phyloP scores from a whole-genome alignment of 1,284 basidiomycete species.

The Exobasidium rhododendri region DNA sequence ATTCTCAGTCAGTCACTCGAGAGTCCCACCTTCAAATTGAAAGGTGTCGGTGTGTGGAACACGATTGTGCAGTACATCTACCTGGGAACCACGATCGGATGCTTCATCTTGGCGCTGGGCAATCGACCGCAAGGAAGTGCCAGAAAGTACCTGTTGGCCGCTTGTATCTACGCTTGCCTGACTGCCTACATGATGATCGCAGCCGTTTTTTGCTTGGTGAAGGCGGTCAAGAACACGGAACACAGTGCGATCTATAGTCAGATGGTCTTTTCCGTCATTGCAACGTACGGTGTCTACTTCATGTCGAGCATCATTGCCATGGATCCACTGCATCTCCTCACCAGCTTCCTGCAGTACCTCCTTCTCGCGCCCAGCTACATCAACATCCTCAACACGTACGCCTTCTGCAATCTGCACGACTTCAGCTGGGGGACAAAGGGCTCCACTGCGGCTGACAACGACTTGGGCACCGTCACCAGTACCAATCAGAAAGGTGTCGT shows the following conservation, averaged over 20 bases:
- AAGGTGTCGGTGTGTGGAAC: slow-evolving; percentile 74
- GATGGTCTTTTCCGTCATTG: slow-evolving; percentile 78
- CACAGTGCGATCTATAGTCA: slow-evolving; percentile 64
- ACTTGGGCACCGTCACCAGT: slow-evolving; percentile 50
- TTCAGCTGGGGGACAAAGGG: slow-evolving; percentile 57
- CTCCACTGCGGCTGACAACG: slow-evolving; percentile 38
- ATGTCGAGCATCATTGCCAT: slow-evolving; percentile 71
- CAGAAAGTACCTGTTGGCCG: slow-evolving; percentile 79
- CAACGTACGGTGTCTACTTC: slow-evolving; percentile 70
- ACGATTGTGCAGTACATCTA: slow-evolving; percentile 77
- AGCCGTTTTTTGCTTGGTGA: slow-evolving; percentile 41
- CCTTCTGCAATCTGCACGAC: slow-evolving; percentile 31
- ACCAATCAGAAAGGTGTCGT: slow-evolving; percentile 59
- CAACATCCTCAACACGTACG: slow-evolving; percentile 64
- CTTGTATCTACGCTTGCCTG: slow-evolving; percentile 71
- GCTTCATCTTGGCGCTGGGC: slow-evolving; percentile 94
- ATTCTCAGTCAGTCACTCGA: slow-evolving; percentile 86
- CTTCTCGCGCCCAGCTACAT: slow-evolving; percentile 88
- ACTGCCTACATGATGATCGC: slow-evolving; percentile 72
- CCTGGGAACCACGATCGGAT: slow-evolving; percentile 76
- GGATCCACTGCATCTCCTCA: slow-evolving; percentile 86
- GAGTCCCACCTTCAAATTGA: slow-evolving; percentile 67
- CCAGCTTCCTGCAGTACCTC: slow-evolving; percentile 88
- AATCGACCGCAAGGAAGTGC: slow-evolving; percentile 86
- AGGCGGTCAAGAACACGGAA: slow-evolving; percentile 55